Conservation (phyloP, 2,329 filamentous ascomycete species). For the Exophiala viscosa region DNA sequence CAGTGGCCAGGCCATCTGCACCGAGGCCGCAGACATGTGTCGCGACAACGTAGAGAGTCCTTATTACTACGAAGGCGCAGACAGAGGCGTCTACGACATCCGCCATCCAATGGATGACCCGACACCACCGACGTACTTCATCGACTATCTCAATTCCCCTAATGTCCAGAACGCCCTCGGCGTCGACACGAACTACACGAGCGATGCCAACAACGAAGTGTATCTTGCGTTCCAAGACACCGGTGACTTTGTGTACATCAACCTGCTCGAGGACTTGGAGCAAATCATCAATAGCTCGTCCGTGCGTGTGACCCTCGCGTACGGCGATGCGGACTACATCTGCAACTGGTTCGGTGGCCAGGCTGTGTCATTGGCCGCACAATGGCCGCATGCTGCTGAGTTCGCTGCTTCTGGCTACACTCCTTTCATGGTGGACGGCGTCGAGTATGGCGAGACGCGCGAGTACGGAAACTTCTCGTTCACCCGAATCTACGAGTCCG, state of each 20-base stretch:
- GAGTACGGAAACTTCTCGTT: slow-evolving; percentile 74
- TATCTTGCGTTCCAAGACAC: slow-evolving; percentile 50
- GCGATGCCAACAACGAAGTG: slow-evolving; percentile 39
- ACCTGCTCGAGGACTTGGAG: slow-evolving; percentile 58
- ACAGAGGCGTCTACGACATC: slow-evolving; percentile 60
- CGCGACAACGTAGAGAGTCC: slow-evolving; percentile 54
- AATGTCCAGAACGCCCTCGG: slow-evolving; percentile 57
- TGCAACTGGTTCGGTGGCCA: slow-evolving; percentile 67
- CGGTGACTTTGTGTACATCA: slow-evolving; percentile 62
- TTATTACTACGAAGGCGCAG: slow-evolving; percentile 51
- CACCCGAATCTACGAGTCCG: slow-evolving; percentile 63
- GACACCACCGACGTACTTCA: slow-evolving; percentile 60
- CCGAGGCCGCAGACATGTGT: slow-evolving; percentile 54
- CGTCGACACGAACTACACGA: slow-evolving; percentile 57
- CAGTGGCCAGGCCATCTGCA: slow-evolving; percentile 49
- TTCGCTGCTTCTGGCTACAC: slow-evolving; percentile 69
- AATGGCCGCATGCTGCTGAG: slow-evolving; percentile 47
- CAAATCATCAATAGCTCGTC: slow-evolving; percentile 57
- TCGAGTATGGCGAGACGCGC: slow-evolving; percentile 67
- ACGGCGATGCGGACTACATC: slow-evolving; percentile 59
- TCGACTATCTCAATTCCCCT: slow-evolving; percentile 58
- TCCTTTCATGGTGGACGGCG: slow-evolving; percentile 64
- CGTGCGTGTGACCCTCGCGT: slow-evolving; percentile 68
- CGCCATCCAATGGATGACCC: slow-evolving; percentile 56
- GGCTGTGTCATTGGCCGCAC: slow-evolving; percentile 62